Conservation (phyloP, 331 rosid genomes). For the Pyrus hybrid region DNA sequence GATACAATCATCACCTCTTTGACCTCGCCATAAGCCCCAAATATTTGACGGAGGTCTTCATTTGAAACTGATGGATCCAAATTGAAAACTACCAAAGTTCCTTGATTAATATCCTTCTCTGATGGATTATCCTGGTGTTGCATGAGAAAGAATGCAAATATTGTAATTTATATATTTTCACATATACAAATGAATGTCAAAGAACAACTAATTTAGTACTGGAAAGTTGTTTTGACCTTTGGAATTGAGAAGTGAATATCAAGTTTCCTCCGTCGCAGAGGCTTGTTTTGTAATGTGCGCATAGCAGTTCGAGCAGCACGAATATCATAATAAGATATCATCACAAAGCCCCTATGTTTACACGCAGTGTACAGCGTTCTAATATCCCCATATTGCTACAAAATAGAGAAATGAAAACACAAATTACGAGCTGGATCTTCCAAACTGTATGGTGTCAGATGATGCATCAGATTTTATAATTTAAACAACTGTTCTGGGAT, state of each 20-base stretch:
- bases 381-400: conserved; percentile 80
- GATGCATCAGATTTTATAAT: neutral
- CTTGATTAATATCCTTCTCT: conserved; percentile 84
- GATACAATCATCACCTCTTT: conserved; percentile 64
- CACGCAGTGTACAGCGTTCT: conserved; percentile 80
- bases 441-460: neutral
- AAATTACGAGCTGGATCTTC: neutral
- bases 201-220: conserved; percentile 2
- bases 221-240: conserved; percentile 35
- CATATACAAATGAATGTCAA: neutral
- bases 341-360: conserved; percentile 84
- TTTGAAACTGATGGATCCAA: conserved; percentile 90
- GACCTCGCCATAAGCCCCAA: conserved; percentile 85
- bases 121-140: conserved; percentile 67
- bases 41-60: conserved; percentile 77
- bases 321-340: conserved; percentile 86
- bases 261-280: conserved; percentile 75
- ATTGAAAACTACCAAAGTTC: conserved; percentile 80
- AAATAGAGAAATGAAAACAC: neutral
- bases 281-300: conserved; percentile 74
- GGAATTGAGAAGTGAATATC: conserved; percentile 90
- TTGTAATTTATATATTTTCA: neutral
- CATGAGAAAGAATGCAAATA: neutral
- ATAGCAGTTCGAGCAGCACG: conserved; percentile 89
- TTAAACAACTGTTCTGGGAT: neutral